Percentiles rank a stretch among this genome's conserved stretches.
phyloP scores from a whole-genome alignment of 257 asterid species.

The Petunia secreta region DNA sequence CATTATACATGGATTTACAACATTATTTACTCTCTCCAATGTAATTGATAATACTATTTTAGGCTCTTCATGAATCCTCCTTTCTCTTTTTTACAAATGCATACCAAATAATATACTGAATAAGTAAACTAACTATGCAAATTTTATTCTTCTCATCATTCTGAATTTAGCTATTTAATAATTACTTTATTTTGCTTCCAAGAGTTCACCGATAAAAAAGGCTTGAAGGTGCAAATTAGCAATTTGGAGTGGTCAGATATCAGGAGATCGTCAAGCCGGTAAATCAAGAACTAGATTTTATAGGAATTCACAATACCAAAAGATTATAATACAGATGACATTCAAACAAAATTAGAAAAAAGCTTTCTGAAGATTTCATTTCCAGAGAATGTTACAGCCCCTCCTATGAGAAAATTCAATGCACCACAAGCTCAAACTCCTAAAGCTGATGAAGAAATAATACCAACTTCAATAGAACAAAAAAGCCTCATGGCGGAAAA shows the following conservation, averaged over 20 bases:
- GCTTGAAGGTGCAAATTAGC: conserved; percentile 54
- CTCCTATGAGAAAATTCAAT: background rate
- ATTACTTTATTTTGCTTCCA: background rate
- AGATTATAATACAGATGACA: conserved; percentile 38
- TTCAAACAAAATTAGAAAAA: conserved; percentile 43
- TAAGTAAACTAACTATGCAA: background rate
- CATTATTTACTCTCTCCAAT: too few species aligned
- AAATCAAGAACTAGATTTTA: conserved; percentile 36
- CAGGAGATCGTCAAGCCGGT: conserved; percentile 43
- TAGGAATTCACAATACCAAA: conserved; percentile 45
- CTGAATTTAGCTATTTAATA: background rate
- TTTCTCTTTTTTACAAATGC: background rate
- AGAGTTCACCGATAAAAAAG: conserved; percentile 56
- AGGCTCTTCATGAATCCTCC: too few species aligned
- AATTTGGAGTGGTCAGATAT: conserved; percentile 45
- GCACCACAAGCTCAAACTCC: background rate
- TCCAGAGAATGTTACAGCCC: conserved; percentile 33
- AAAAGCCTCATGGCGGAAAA: background rate
- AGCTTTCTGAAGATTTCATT: conserved; percentile 45
- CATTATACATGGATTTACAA: too few species aligned
- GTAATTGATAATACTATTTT: too few species aligned
- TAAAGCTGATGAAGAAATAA: background rate
- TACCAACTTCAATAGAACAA: background rate
- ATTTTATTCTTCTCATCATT: too few species aligned
- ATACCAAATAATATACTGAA: background rate